Evolutionary conservation across 139 green algal genomes (phyloP).

Genomic region (Nannochloris sp.): DNA sequence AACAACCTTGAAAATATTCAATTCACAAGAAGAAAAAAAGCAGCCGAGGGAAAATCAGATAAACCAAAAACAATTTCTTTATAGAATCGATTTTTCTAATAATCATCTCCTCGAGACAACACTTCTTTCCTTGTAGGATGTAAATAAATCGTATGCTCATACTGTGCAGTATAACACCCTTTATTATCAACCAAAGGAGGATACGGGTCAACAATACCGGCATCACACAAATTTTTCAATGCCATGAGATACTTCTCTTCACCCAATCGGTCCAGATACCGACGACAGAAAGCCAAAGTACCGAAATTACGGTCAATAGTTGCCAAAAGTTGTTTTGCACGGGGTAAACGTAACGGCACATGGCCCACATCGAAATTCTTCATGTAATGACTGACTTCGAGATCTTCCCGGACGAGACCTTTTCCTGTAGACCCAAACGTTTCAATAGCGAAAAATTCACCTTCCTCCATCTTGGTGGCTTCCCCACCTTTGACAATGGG

Average conservation of each 20-base stretch:
- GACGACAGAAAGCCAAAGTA: conserved; percentile 95
- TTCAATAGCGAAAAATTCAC: conserved; percentile 99
- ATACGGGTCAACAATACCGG: conserved; percentile 88
- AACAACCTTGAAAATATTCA: too few relatives aligned
- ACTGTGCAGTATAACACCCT: conserved; percentile 92
- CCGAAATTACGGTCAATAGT: conserved; percentile 97
- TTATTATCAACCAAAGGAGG: conserved; percentile 90
- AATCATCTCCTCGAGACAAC: conserved; percentile 88
- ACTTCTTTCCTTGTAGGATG: conserved; percentile 94
- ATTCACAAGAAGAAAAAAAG: neutral
- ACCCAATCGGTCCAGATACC: conserved; percentile 90
- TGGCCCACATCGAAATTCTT: conserved; percentile 91
- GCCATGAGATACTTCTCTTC: conserved; percentile 99
- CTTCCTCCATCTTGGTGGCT: conserved; percentile 94
- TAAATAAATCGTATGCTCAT: conserved; percentile 97
- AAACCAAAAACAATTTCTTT: neutral
- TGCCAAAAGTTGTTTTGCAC: conserved; percentile 86
- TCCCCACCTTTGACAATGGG: conserved; percentile 81
- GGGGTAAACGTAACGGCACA: conserved; percentile 84
- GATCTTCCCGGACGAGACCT: conserved; percentile 92
- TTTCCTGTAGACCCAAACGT: conserved; percentile 94
- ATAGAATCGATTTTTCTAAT: conserved; percentile 39
- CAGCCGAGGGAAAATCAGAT: neutral
- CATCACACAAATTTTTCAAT: conserved; percentile 95
- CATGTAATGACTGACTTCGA: conserved; percentile 99